Evolutionary conservation across 176 grass and related monocot species (phyloP).

Genomic region (Echinochloa phyllopogon): DNA sequence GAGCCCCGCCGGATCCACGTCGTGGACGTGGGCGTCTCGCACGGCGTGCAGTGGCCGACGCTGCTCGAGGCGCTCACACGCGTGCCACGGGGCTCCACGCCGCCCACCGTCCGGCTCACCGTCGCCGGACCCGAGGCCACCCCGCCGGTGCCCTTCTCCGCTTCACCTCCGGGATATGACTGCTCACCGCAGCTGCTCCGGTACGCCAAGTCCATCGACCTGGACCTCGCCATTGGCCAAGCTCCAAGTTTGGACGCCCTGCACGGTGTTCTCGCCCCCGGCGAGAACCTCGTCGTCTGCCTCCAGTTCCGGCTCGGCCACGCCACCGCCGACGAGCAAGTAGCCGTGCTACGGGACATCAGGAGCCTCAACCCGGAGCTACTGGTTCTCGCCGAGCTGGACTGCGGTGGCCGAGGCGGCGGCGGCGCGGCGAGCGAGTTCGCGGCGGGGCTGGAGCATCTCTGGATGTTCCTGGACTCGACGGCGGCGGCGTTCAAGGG

Average conservation of each 20-base stretch:
- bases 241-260: conserved; percentile 19
- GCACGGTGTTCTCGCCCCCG: conserved; percentile 24
- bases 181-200: conserved; percentile 79
- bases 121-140: conserved; percentile 28
- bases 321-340: conserved; percentile 43
- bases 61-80: conserved; percentile 81
- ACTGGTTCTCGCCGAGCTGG: conserved; percentile 74
- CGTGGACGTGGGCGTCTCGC: conserved; percentile 85
- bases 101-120: conserved; percentile 65
- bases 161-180: conserved; percentile 69
- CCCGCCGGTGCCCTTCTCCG: conserved; percentile 61
- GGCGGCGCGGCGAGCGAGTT: conserved; percentile 51
- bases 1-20: conserved; percentile 56
- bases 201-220: conserved; percentile 78
- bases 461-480: conserved; percentile 87
- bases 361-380: conserved; percentile 67
- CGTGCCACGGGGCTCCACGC: conserved; percentile 36
- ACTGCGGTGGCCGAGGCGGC: conserved; percentile 32
- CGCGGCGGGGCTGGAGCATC: conserved; percentile 55
- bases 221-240: conserved; percentile 65
- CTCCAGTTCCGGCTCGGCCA: conserved; percentile 76
- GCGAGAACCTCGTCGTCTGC: conserved; percentile 69
- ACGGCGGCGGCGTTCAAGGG: conserved; percentile 77
- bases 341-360: conserved; percentile 52
- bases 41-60: conserved; percentile 98